A percentile compares a stretch with the other conserved stretches of the same genome.
Conservation (phyloP, 129 eudicot genomes). For the Oenanthe sinensis region DNA sequence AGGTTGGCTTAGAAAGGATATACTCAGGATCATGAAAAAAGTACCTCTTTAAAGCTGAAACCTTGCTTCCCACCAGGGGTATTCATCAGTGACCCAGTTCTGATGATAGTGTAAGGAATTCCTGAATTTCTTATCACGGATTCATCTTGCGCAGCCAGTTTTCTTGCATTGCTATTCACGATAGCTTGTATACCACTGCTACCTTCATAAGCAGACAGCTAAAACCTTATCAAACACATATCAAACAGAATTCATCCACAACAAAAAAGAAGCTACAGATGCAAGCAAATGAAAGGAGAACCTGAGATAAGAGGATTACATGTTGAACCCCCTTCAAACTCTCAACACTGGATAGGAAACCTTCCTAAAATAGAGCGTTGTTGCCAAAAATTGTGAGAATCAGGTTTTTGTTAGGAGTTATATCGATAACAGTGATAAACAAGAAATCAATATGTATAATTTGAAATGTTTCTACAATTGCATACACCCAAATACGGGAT, state of each 20-base stretch:
- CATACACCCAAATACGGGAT: slow-evolving; percentile 8
- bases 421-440: not conserved
- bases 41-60: slow-evolving; percentile 72
- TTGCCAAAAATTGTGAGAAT: not conserved
- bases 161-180: slow-evolving; percentile 57
- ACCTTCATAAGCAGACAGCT: slow-evolving; percentile 83
- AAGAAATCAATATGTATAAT: not conserved
- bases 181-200: slow-evolving; percentile 86
- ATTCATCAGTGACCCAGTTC: slow-evolving; percentile 51
- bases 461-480: not conserved
- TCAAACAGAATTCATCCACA: slow-evolving; percentile 18
- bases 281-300: slow-evolving; percentile 25
- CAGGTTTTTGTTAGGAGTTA: not conserved
- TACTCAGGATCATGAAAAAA: not conserved
- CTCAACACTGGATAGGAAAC: slow-evolving; percentile 49
- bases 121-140: slow-evolving; percentile 43
- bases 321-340: slow-evolving; percentile 72
- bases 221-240: slow-evolving; percentile 53
- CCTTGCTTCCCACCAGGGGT: slow-evolving; percentile 80
- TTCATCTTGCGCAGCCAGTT: slow-evolving; percentile 77
- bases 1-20: not conserved
- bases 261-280: slow-evolving; percentile 2
- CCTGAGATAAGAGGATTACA: slow-evolving; percentile 86
- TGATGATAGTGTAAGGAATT: slow-evolving; percentile 70
- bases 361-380: slow-evolving; percentile 53